phyloP scores from a whole-genome alignment of 2,329 filamentous ascomycete genomes.

The Myriosclerotinia scirpicola region DNA sequence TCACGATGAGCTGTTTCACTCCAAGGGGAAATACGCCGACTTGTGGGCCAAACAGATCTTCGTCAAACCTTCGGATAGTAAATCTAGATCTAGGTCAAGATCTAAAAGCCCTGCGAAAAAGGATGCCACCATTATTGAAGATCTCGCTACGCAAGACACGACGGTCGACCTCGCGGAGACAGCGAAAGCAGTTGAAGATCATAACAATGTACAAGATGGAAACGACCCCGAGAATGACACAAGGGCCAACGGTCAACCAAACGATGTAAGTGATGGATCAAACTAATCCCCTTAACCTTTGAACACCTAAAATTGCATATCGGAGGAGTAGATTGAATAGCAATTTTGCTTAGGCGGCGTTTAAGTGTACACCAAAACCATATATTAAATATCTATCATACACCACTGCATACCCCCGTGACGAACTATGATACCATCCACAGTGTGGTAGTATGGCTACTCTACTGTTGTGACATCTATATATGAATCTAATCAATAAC shows the following conservation, averaged over 20 bases:
- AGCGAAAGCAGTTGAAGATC: constrained; percentile 24
- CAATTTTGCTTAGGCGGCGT: constrained; percentile 27
- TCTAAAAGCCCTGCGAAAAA: constrained; percentile 35
- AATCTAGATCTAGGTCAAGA: constrained; percentile 31
- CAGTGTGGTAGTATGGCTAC: constrained; percentile 17
- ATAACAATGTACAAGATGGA: constrained; percentile 24
- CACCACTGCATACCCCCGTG: not conserved
- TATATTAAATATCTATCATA: not conserved
- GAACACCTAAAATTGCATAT: constrained; percentile 1
- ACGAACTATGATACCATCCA: not conserved
- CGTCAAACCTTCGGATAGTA: constrained; percentile 33
- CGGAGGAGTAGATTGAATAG: not conserved
- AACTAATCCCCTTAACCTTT: constrained; percentile 15
- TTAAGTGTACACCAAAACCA: not conserved
- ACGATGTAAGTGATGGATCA: constrained; percentile 34
- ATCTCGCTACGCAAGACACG: constrained; percentile 32
- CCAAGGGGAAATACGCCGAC: constrained; percentile 51
- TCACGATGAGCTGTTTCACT: constrained; percentile 49
- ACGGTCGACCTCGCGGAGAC: constrained; percentile 30
- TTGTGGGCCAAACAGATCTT: constrained; percentile 52
- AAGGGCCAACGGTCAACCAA: constrained; percentile 7
- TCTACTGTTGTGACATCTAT: not conserved
- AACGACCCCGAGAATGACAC: not conserved
- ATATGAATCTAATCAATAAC: not conserved
- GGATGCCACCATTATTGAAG: constrained; percentile 38